Percentiles rank a stretch among this genome's conserved stretches.
Evolutionary conservation across 768 basidiomycete species (phyloP).

Genomic region (Imleria badia): DNA sequence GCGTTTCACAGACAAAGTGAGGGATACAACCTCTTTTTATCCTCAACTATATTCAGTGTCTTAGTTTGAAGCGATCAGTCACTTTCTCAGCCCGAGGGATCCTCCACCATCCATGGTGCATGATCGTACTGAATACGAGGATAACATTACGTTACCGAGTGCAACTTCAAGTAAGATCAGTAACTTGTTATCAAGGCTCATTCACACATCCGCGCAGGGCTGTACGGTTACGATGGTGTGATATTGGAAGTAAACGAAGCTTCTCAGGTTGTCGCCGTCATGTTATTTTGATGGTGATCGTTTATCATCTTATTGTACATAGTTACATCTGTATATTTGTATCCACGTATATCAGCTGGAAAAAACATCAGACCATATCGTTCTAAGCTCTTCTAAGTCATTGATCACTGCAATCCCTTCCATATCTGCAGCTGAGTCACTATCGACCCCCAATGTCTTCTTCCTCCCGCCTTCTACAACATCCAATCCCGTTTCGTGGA

Average conservation of each 20-base stretch:
- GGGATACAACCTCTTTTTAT: slow-evolving; percentile 7
- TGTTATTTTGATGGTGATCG: slow-evolving; percentile 51
- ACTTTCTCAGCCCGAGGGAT: slow-evolving; percentile 74
- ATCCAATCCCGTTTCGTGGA: slow-evolving; percentile 66
- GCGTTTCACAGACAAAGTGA: slow-evolving; percentile 68
- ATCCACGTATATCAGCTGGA: slow-evolving; percentile 25
- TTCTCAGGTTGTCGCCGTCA: slow-evolving; percentile 75
- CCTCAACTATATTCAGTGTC: neutral
- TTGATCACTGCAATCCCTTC: slow-evolving; percentile 53
- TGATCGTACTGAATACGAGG: slow-evolving; percentile 76
- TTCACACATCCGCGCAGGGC: slow-evolving; percentile 11
- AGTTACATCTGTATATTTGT: neutral
- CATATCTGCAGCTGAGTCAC: slow-evolving; percentile 33
- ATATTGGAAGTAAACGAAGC: slow-evolving; percentile 77
- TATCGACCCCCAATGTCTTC: slow-evolving; percentile 44
- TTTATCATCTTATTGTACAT: slow-evolving; percentile 1
- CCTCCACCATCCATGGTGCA: slow-evolving; percentile 77
- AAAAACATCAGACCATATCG: slow-evolving; percentile 78
- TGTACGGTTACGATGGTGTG: slow-evolving; percentile 80
- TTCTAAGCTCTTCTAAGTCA: slow-evolving; percentile 64
- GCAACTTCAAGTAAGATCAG: slow-evolving; percentile 61
- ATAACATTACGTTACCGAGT: slow-evolving; percentile 64
- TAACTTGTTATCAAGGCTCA: neutral
- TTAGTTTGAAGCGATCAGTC: slow-evolving; percentile 76
- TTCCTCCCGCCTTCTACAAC: slow-evolving; percentile 60